Percentiles rank a stretch among this genome's conserved stretches.
Evolutionary conservation across 2,329 filamentous ascomycete genomes (phyloP).

Genomic region (Metarhizium album): DNA sequence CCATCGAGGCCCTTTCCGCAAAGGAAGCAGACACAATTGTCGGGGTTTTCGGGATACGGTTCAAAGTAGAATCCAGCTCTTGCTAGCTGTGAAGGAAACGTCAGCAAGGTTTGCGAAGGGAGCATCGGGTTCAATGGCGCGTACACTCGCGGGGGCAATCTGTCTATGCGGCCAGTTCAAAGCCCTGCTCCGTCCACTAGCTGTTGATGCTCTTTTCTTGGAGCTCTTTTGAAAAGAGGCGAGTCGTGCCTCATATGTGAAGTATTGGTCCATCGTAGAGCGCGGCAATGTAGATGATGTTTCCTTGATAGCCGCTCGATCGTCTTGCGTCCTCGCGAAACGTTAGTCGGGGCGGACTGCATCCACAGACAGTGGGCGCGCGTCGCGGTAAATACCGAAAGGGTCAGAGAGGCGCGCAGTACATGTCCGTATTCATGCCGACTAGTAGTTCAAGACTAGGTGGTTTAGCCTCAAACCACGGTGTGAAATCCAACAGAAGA

Average conservation of each 20-base stretch:
- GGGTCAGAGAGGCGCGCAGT: slow-evolving; percentile 2
- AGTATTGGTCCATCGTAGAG: slow-evolving; percentile 28
- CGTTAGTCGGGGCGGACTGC: not conserved
- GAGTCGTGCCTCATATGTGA: slow-evolving; percentile 65
- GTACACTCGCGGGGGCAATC: slow-evolving; percentile 22
- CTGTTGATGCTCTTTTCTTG: slow-evolving; percentile 61
- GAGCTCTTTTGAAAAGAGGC: slow-evolving; percentile 62
- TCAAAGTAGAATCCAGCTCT: slow-evolving; percentile 85
- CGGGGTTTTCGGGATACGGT: slow-evolving; percentile 61
- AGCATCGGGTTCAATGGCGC: not conserved
- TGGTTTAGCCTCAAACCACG: not conserved
- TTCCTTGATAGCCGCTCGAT: slow-evolving; percentile 6
- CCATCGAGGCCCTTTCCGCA: slow-evolving; percentile 78
- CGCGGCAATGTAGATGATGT: slow-evolving; percentile 7
- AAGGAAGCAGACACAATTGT: slow-evolving; percentile 85
- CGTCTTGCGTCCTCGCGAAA: not conserved
- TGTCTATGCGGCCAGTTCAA: slow-evolving; percentile 65
- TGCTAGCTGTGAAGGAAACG: slow-evolving; percentile 54
- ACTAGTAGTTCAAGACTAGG: not conserved
- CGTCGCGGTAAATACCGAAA: slow-evolving; percentile 4
- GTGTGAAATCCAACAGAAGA: not conserved
- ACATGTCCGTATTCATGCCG: not conserved
- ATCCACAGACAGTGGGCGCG: slow-evolving; percentile 8
- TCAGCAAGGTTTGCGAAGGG: slow-evolving; percentile 12
- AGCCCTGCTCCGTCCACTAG: slow-evolving; percentile 42